These are phyloP conservation scores for Carex parvula DNA, from an alignment of 176 grass and related monocot species.

Conservation along the genomic window DNA sequence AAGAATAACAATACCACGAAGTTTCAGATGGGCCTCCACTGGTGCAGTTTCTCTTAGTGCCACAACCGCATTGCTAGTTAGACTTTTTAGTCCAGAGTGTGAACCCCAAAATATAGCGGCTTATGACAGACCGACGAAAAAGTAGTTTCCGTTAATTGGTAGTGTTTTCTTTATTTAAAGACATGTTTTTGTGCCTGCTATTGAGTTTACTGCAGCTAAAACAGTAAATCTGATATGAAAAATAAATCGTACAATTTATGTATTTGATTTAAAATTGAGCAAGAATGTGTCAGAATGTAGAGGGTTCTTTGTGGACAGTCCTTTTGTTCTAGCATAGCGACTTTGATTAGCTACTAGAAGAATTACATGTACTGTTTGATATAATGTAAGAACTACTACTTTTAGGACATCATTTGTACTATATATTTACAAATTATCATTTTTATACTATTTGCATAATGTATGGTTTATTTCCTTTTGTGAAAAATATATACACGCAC, in stretches of 20 bases:
- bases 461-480: no score
- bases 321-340: background rate
- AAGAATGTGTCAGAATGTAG: background rate
- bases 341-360: background rate
- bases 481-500: no score
- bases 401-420: background rate
- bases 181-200: background rate
- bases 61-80: no score
- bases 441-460: background rate
- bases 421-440: background rate
- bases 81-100: no score
- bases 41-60: no score
- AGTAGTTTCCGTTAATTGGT: background rate
- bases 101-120: no score
- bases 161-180: background rate
- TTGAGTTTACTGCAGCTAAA: background rate
- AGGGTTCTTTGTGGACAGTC: background rate
- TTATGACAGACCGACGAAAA: conserved; percentile 44
- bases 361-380: background rate
- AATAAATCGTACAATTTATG: background rate
- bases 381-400: background rate
- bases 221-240: background rate
- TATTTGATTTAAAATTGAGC: background rate
- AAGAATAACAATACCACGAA: no score
- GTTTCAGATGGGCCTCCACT: no score